Conservation (phyloP, 352 stramenopile genomes). For the Phytophthora foliorum region DNA sequence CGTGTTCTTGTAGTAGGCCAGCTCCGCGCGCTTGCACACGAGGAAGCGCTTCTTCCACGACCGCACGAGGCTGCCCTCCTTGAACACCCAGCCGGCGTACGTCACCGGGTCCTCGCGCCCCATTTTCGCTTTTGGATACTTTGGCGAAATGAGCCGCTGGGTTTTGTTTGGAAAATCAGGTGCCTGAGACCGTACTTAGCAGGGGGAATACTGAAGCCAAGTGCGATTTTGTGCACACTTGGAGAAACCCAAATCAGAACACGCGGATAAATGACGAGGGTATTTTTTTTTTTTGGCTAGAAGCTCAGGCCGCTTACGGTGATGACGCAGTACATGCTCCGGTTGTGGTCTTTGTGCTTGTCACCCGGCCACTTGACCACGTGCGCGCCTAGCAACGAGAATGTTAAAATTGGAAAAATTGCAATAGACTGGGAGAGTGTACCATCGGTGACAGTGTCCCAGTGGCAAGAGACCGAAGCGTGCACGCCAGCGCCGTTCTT, state of each 20-base stretch:
- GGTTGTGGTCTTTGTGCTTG: slow-evolving; percentile 92
- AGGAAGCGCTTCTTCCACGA: slow-evolving; percentile 90
- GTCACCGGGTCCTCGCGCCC: slow-evolving; percentile 58
- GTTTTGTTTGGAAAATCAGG: slow-evolving; percentile 38
- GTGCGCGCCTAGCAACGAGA: slow-evolving; percentile 54
- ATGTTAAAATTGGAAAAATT: background rate
- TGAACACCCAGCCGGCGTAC: slow-evolving; percentile 83
- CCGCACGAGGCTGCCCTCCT: slow-evolving; percentile 82
- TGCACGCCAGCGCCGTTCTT: slow-evolving; percentile 95
- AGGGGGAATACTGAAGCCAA: slow-evolving; percentile 9
- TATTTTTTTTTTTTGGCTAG: slow-evolving; percentile 50
- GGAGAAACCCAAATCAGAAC: slow-evolving; percentile 25
- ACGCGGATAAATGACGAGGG: background rate
- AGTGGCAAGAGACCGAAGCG: slow-evolving; percentile 90
- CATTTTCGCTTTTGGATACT: slow-evolving; percentile 36
- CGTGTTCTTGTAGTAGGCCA: slow-evolving; percentile 87
- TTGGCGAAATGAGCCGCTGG: slow-evolving; percentile 14
- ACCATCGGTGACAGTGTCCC: slow-evolving; percentile 93
- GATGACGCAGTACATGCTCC: slow-evolving; percentile 91
- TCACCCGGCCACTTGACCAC: slow-evolving; percentile 92
- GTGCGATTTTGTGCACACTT: slow-evolving; percentile 4
- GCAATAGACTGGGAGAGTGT: background rate
- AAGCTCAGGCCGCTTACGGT: slow-evolving; percentile 89
- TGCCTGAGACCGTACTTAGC: slow-evolving; percentile 24
- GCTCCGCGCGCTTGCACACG: slow-evolving; percentile 75